Base-by-base conservation (phyloP, 352 stramenopile species). In the Pythium insidiosum region DNA sequence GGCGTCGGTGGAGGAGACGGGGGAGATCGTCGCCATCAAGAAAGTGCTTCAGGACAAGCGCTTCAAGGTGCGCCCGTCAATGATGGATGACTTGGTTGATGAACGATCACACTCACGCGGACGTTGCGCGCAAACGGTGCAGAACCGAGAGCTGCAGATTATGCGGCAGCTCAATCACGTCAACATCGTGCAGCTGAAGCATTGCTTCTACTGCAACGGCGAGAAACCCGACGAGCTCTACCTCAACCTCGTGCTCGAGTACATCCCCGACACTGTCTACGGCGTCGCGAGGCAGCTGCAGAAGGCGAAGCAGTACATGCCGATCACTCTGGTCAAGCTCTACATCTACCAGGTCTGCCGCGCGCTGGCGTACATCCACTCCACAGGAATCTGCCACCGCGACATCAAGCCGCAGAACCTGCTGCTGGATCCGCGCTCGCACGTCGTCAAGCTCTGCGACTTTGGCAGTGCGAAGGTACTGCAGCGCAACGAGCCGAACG, bases 371-470 rank as follows among this genome's bases (percentile, higher is more conserved):
- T 98, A 99, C 71, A 99, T 99, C 56, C 97, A 99, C 61, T 82
- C 82, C 5, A 84, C 94, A 24, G 96, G 95, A 29, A 98, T 99
- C 48, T 99, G 96, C 61, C 96, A 99, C 64, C 86, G 95, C 29
- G 97, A 99, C 64, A 99, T 99, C 60, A 99, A 99, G 72, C 97
- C 97, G 23, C 96, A 99, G 65, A 99, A 99, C 64, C 56, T 99
- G 46, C 66, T 99, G 44, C 76, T 99, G 38, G 90, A 99, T 64
- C 94, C 96, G 13, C 74, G 84, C 24, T 97, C 92, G 22, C 95
- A 99, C 50, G 81, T 98, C 23, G 73, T 99, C 40, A 99, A 99
- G 66, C 80, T 99, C 10, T 99, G 96, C 63, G 97, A 99, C 75
- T 99, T 99, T 81, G 97, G 97, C 31, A 97, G 84, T 51, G 86